A percentile compares a stretch with the other conserved stretches of the same genome.
These are phyloP conservation scores for Pseudonitzschia multistriata DNA, from an alignment of 108 stramenopile species.

Conservation along the genomic window DNA sequence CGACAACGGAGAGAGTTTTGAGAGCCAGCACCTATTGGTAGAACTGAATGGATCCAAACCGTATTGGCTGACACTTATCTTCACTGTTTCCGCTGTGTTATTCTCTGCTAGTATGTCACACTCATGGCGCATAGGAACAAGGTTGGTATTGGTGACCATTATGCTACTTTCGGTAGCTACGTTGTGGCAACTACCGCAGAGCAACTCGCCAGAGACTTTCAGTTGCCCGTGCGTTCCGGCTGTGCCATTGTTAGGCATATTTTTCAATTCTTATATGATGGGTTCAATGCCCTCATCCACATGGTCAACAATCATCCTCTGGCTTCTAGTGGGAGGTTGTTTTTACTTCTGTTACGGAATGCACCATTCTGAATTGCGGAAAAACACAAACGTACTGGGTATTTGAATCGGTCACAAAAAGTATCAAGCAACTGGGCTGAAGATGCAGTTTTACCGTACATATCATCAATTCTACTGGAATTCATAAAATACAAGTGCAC, in stretches of 20 bases:
- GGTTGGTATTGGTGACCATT: background rate
- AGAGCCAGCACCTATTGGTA: background rate
- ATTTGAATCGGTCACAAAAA: background rate
- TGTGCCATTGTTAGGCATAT: slow-evolving; percentile 52
- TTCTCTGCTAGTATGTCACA: slow-evolving; percentile 25
- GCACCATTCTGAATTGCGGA: slow-evolving; percentile 43
- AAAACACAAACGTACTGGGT: background rate
- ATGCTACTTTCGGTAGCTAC: background rate
- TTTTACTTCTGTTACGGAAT: slow-evolving; percentile 59
- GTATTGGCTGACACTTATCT: slow-evolving; percentile 30
- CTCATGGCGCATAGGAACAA: background rate
- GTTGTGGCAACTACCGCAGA: slow-evolving; percentile 19
- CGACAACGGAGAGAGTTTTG: background rate
- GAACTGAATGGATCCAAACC: slow-evolving; percentile 39
- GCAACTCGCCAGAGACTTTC: slow-evolving; percentile 43
- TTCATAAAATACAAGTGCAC: too few relatives aligned
- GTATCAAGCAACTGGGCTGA: too few relatives aligned
- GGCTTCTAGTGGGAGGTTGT: slow-evolving; percentile 41
- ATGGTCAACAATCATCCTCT: slow-evolving; percentile 39
- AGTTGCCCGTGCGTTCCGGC: slow-evolving; percentile 47
- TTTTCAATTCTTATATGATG: slow-evolving; percentile 64
- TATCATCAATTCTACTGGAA: too few relatives aligned
- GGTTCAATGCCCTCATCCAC: slow-evolving; percentile 39
- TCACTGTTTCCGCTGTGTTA: slow-evolving; percentile 26
- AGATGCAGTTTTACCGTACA: too few relatives aligned